A percentile compares a stretch with the other conserved stretches of the same genome.
These are phyloP conservation scores for Setomelanomma holmii DNA, from an alignment of 2,329 filamentous ascomycete genomes.

Conservation along the genomic window DNA sequence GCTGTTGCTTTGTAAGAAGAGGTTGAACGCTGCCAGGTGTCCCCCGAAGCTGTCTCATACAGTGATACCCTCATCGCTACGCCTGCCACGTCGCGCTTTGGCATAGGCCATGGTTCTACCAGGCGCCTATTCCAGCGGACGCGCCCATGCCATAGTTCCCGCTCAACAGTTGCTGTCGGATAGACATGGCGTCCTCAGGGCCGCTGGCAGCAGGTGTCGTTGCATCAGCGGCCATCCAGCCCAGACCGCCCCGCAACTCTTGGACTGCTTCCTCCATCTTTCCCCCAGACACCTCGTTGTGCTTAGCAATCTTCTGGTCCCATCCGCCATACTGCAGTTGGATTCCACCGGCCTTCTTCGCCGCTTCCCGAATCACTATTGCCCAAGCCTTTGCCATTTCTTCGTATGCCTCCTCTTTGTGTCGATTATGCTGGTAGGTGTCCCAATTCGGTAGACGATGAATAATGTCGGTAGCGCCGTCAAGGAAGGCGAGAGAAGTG, in stretches of 20 bases:
- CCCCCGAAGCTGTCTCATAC: too few relatives aligned
- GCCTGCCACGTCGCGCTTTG: too few relatives aligned
- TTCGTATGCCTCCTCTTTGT: slow-evolving; percentile 95
- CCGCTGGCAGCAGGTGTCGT: slow-evolving; percentile 25
- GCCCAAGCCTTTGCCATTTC: slow-evolving; percentile 95
- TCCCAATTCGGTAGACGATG: slow-evolving; percentile 92
- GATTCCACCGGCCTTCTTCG: slow-evolving; percentile 90
- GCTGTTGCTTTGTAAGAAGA: too few relatives aligned
- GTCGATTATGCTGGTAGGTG: slow-evolving; percentile 83
- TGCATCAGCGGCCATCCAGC: slow-evolving; percentile 71
- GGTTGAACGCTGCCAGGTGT: too few relatives aligned
- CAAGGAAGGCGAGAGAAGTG: slow-evolving; percentile 83
- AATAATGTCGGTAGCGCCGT: slow-evolving; percentile 88
- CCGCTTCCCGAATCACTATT: slow-evolving; percentile 86
- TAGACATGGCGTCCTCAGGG: slow-evolving; percentile 41
- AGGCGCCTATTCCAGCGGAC: slow-evolving; percentile 63
- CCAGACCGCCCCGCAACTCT: slow-evolving; percentile 75
- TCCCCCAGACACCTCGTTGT: slow-evolving; percentile 86
- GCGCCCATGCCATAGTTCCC: slow-evolving; percentile 63
- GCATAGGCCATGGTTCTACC: slow-evolving; percentile 49
- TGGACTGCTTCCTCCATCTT: slow-evolving; percentile 81
- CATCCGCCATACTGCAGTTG: slow-evolving; percentile 87
- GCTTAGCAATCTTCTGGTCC: slow-evolving; percentile 86
- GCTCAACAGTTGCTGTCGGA: slow-evolving; percentile 59
- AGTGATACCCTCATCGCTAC: too few relatives aligned